Base-by-base conservation (phyloP, 106 monocot genomes). In the Dioscorea zingiberensis region DNA sequence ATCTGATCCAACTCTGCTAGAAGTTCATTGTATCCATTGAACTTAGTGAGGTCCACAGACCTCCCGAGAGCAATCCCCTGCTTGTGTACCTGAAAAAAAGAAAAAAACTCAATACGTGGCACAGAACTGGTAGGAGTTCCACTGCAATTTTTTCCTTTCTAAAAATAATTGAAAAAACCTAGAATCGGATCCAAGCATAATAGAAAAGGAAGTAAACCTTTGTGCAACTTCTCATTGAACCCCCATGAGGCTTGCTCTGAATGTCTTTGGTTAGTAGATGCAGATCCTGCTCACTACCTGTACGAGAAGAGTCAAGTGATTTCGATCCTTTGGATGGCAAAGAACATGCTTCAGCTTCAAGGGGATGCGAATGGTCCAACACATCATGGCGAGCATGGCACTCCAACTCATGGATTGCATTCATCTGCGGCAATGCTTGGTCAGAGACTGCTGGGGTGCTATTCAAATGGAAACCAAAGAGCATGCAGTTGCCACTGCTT, bases 11-110 rank as follows among this genome's bases (percentile, higher is more conserved):
- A 66, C 44, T 89, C 93, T 1, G 70, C 72, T 21, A 72, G 74
- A 8, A 93, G 62, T 38, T 83, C 85, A 54, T 76, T 80, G 58
- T 93, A 93, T 61, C 71, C 63, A 59, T 51, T 76, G 62, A 85
- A 93, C 70, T 85, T 93, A 27, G 85, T 73, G 0, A 93, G 74
- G 60, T 88, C 93, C 55, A 93, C 85, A 56, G 88, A 93, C 59
- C 93, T 76, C 10, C 88, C 93, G 65, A 88, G 85, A 63, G 85
- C 88, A 46, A 83, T 74, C 55, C 93, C 93, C 67, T 93, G 88
- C 72, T 89, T 93, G 63, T 93, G 93, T 15, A 93, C 93, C 93
- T 93, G 76, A 25, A 73, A 54, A 16, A 66, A 3, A n/a, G n/a
- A 55, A 29, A 1, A 67, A 8, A 38, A 44, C 7, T 62, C 27